Evolutionary conservation across 2,329 filamentous ascomycete species (phyloP).

Genomic region (Fusarium graminum): DNA sequence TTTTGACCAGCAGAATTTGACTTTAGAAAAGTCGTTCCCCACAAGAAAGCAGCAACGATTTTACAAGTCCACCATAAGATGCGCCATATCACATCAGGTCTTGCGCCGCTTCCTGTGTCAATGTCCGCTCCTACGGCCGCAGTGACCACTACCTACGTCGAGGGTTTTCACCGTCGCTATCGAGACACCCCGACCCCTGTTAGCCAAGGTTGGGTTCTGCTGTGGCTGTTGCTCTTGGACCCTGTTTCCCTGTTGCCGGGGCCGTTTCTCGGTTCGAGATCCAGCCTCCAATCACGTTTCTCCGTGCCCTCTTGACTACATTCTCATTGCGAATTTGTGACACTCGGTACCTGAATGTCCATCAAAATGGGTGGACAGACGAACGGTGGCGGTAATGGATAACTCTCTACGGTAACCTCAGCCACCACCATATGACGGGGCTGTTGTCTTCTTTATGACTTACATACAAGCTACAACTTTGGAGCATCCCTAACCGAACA

Average conservation of each 20-base stretch:
- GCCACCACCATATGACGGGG: slow-evolving; percentile 32
- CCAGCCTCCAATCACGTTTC: slow-evolving; percentile 30
- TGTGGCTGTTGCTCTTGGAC: slow-evolving; percentile 42
- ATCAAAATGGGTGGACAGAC: slow-evolving; percentile 31
- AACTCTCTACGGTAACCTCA: slow-evolving; percentile 27
- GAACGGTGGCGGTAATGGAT: slow-evolving; percentile 33
- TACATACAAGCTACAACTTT: slow-evolving; percentile 12
- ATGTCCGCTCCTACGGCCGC: slow-evolving; percentile 21
- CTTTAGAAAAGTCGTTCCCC: slow-evolving; percentile 25
- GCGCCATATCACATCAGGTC: slow-evolving; percentile 31
- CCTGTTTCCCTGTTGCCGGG: slow-evolving; percentile 36
- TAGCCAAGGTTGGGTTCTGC: slow-evolving; percentile 9
- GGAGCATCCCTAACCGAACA: slow-evolving; percentile 14
- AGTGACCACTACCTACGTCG: slow-evolving; percentile 8
- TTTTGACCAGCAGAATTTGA: slow-evolving; percentile 1
- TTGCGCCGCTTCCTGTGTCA: slow-evolving; percentile 21
- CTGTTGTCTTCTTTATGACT: slow-evolving; percentile 21
- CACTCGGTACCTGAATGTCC: slow-evolving; percentile 43
- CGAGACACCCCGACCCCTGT: slow-evolving; percentile 13
- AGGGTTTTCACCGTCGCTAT: slow-evolving; percentile 29
- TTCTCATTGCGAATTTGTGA: slow-evolving; percentile 32
- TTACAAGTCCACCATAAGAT: slow-evolving; percentile 28
- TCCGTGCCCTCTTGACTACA: slow-evolving; percentile 16
- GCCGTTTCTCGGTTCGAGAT: slow-evolving; percentile 36
- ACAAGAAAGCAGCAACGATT: slow-evolving; percentile 20